Evolutionary conservation across 768 basidiomycete species (phyloP).

Genomic region (Porpolomopsis calyptriformis): DNA sequence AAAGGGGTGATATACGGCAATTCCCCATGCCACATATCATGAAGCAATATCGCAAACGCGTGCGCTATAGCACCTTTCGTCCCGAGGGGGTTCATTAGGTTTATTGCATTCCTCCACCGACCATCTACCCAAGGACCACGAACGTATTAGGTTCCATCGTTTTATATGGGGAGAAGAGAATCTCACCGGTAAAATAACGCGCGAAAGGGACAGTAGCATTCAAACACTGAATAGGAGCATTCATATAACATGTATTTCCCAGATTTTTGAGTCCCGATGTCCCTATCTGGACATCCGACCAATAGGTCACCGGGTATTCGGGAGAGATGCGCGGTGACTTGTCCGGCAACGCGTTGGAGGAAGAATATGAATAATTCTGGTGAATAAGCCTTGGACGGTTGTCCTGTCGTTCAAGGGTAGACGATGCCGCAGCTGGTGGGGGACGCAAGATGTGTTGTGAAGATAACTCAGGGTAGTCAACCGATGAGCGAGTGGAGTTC

Average conservation of each 20-base stretch:
- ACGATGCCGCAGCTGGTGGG: conserved; percentile 68
- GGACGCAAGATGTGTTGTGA: conserved; percentile 56
- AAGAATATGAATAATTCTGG: conserved; percentile 24
- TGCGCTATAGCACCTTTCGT: conserved; percentile 74
- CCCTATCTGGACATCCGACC: conserved; percentile 71
- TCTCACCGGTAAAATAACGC: conserved; percentile 75
- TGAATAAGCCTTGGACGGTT: conserved; percentile 43
- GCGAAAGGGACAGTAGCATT: conserved; percentile 91
- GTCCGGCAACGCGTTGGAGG: conserved; percentile 15
- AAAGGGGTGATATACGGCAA: conserved; percentile 73
- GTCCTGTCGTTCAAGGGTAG: conserved; percentile 66
- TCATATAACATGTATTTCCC: conserved; percentile 99
- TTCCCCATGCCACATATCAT: conserved; percentile 82
- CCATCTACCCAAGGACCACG: conserved; percentile 38
- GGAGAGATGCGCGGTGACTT: conserved; percentile 57
- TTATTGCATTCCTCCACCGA: conserved; percentile 74
- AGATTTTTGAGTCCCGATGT: conserved; percentile 87
- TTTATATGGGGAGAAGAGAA: too few species aligned
- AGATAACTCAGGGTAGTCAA: conserved; percentile 74
- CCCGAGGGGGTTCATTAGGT: conserved; percentile 76
- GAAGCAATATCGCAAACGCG: conserved; percentile 75
- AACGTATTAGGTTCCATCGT: too few species aligned
- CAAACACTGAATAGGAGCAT: conserved; percentile 93
- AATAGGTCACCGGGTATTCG: conserved; percentile 77
- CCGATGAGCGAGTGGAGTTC: conserved; percentile 35